Conservation (phyloP, 2,329 filamentous ascomycete species). For the Stemphylium vesicarium region DNA sequence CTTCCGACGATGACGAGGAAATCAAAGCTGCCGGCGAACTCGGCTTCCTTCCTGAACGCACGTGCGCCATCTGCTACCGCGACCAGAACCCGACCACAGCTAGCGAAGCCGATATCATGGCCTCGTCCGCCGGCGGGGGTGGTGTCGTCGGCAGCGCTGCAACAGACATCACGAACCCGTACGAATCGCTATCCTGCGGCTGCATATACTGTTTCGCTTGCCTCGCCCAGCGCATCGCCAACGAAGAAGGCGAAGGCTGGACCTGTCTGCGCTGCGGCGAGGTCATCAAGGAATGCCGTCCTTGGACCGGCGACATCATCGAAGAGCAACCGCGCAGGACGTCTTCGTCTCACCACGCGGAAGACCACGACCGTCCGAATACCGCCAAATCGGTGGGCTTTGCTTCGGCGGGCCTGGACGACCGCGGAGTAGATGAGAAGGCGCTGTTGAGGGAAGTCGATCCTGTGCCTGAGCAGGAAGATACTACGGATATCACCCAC, state of each 20-base stretch:
- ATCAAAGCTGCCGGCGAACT: conserved; percentile 69
- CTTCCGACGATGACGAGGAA: conserved; percentile 55
- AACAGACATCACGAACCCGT: conserved; percentile 95
- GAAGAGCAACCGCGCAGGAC: conserved; percentile 50
- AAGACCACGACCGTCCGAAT: conserved; percentile 7
- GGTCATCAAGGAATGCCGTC: conserved; percentile 80
- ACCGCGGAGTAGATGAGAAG: conserved; percentile 13
- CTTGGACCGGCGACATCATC: conserved; percentile 90
- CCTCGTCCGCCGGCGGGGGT: conserved; percentile 65
- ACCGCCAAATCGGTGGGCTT: conserved; percentile 28
- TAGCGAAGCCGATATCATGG: conserved; percentile 74
- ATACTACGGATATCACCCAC: not conserved
- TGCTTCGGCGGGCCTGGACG: conserved; percentile 14
- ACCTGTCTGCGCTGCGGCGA: conserved; percentile 87
- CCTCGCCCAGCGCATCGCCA: conserved; percentile 85
- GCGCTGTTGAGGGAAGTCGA: conserved; percentile 36
- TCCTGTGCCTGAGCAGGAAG: conserved; percentile 40
- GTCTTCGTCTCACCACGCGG: not conserved
- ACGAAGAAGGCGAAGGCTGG: conserved; percentile 95
- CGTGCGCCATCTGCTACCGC: conserved; percentile 95
- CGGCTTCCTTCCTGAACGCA: conserved; percentile 86
- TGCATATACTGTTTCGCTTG: conserved; percentile 98
- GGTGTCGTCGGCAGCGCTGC: conserved; percentile 87
- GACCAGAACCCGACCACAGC: conserved; percentile 79
- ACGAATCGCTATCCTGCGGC: conserved; percentile 86